A percentile compares a stretch with the other conserved stretches of the same genome.
Evolutionary conservation across 1,284 basidiomycete species (phyloP).

Genomic region (Ceratobasidium sp.): DNA sequence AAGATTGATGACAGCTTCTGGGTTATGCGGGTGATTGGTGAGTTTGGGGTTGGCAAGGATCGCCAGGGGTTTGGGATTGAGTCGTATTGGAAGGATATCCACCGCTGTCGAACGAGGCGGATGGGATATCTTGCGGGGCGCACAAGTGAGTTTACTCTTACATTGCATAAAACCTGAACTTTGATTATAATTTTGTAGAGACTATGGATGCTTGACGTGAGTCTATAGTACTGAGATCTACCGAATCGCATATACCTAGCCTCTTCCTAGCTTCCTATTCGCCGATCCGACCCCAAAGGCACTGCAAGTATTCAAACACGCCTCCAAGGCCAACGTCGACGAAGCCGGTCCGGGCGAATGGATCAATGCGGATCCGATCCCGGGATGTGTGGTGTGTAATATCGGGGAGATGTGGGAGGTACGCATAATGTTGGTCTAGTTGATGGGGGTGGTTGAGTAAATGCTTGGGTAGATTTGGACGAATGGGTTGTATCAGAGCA

Average conservation of each 20-base stretch:
- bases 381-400: constrained; percentile 83
- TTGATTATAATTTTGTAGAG: constrained; percentile 60
- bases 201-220: constrained; percentile 89
- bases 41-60: constrained; percentile 47
- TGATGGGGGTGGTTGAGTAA: neutral
- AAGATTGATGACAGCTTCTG: constrained; percentile 87
- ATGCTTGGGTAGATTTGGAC: constrained; percentile 74
- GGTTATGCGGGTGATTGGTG: constrained; percentile 86
- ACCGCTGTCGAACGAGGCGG: constrained; percentile 78
- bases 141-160: constrained; percentile 69
- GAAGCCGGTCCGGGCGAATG: constrained; percentile 68
- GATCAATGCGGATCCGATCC: constrained; percentile 83
- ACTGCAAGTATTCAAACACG: constrained; percentile 79
- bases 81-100: constrained; percentile 76
- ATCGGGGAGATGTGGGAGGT: constrained; percentile 78
- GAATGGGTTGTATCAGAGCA: constrained; percentile 80
- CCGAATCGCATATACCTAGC: constrained; percentile 31
- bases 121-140: constrained; percentile 86
- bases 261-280: constrained; percentile 72
- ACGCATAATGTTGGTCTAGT: neutral
- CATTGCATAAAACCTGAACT: too few relatives aligned
- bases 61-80: neutral
- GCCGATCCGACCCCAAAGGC: constrained; percentile 82
- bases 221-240: constrained; percentile 51
- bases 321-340: constrained; percentile 60